These are phyloP conservation scores for Fusarium sp. DNA, from an alignment of 2,329 filamentous ascomycete species.

Conservation along the genomic window DNA sequence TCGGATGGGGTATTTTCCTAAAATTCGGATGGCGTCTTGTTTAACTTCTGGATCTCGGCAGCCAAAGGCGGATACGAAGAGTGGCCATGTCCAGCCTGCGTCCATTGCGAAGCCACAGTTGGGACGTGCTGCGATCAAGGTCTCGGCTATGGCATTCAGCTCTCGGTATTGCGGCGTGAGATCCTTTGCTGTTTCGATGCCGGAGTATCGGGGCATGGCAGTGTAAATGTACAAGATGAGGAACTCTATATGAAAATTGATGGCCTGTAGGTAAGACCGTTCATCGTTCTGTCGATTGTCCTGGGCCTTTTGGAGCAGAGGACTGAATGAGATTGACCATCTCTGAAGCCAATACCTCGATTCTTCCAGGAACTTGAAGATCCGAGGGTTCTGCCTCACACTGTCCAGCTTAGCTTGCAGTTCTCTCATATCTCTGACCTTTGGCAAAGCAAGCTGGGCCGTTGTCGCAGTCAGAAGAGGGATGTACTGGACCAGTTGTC, in stretches of 20 bases:
- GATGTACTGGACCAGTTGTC: constrained; percentile 54
- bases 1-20: constrained; percentile 57
- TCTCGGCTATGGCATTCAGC: constrained; percentile 56
- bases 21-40: constrained; percentile 57
- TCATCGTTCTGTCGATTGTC: constrained; percentile 44
- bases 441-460: constrained; percentile 50
- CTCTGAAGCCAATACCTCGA: constrained; percentile 56
- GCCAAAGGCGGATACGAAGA: constrained; percentile 58
- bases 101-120: constrained; percentile 61
- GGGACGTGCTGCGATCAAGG: constrained; percentile 53
- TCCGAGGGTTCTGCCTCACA: constrained; percentile 49
- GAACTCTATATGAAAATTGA: constrained; percentile 59
- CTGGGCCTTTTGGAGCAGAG: constrained; percentile 51
- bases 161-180: constrained; percentile 60
- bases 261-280: constrained; percentile 53
- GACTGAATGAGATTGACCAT: constrained; percentile 57
- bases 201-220: constrained; percentile 55
- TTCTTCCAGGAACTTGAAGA: constrained; percentile 54
- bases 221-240: constrained; percentile 58
- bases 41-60: constrained; percentile 57
- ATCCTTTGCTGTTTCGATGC: constrained; percentile 53
- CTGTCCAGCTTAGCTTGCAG: constrained; percentile 51
- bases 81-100: constrained; percentile 60
- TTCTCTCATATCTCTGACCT: constrained; percentile 46
- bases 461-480: constrained; percentile 53